A percentile compares a stretch with the other conserved stretches of the same genome.
phyloP scores from a whole-genome alignment of 2,329 filamentous ascomycete genomes.

The Cordyceps sp. region DNA sequence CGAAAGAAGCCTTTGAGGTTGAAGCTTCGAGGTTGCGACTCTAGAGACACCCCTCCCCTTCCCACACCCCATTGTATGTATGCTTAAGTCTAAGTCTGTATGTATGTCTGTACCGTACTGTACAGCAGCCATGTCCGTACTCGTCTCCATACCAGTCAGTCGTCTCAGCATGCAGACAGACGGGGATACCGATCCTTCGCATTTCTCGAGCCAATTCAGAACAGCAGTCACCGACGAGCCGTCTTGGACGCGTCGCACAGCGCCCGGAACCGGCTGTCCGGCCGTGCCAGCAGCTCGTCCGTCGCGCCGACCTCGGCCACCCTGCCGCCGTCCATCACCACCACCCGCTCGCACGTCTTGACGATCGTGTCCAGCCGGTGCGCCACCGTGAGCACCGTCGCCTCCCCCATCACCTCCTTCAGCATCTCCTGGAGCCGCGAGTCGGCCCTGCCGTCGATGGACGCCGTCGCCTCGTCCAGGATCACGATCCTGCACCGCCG shows the following conservation, averaged over 20 bases:
- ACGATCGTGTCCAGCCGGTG: slow-evolving; percentile 87
- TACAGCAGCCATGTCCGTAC: too few relatives aligned
- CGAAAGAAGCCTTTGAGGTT: too few relatives aligned
- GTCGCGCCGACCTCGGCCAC: slow-evolving; percentile 83
- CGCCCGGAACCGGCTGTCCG: slow-evolving; percentile 61
- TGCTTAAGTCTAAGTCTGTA: too few relatives aligned
- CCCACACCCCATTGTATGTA: too few relatives aligned
- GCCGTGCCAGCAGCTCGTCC: slow-evolving; percentile 48
- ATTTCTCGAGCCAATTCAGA: too few relatives aligned
- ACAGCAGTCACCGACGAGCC: slow-evolving; percentile 34
- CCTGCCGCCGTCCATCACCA: slow-evolving; percentile 79
- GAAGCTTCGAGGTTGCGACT: too few relatives aligned
- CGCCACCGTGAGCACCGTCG: slow-evolving; percentile 82
- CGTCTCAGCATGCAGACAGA: too few relatives aligned
- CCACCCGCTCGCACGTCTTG: slow-evolving; percentile 85
- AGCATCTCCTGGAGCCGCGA: slow-evolving; percentile 89
- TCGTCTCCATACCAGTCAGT: too few relatives aligned
- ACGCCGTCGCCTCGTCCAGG: slow-evolving; percentile 89
- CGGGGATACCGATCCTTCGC: too few relatives aligned
- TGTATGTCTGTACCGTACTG: too few relatives aligned
- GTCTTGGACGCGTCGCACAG: slow-evolving; percentile 89
- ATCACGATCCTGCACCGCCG: slow-evolving; percentile 82
- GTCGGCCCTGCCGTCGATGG: slow-evolving; percentile 92
- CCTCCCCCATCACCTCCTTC: slow-evolving; percentile 65
- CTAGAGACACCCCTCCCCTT: too few relatives aligned